phyloP scores from a whole-genome alignment of 352 stramenopile genomes.

The Plasmopara viticola region DNA sequence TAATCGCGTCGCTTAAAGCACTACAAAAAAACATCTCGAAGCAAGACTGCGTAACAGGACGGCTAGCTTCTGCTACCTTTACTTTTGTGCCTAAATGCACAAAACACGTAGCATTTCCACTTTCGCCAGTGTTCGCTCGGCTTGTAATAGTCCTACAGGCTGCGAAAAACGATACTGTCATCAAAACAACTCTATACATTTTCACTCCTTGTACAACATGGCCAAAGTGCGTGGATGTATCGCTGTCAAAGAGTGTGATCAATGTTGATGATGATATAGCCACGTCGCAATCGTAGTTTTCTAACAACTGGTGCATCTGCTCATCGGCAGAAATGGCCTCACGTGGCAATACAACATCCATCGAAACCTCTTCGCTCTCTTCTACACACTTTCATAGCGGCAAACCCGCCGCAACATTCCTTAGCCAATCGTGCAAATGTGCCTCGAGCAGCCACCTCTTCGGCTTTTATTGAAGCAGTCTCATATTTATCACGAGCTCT shows the following conservation, averaged over 20 bases:
- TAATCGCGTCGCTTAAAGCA: too few species aligned
- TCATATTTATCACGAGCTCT: neutral
- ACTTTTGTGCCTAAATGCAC: too few species aligned
- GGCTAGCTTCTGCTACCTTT: too few species aligned
- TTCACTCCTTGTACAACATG: conserved; percentile 13
- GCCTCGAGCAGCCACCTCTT: too few species aligned
- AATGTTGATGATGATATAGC: too few species aligned
- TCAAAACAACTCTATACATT: neutral
- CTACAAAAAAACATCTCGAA: too few species aligned
- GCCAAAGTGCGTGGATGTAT: conserved; percentile 24
- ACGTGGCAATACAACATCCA: conserved; percentile 15
- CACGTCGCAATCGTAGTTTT: too few species aligned
- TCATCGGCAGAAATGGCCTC: conserved; percentile 52
- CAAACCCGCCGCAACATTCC: conserved; percentile 6
- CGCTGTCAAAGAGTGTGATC: too few species aligned
- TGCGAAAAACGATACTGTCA: conserved; percentile 7
- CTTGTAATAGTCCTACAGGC: conserved; percentile 44
- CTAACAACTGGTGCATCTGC: conserved; percentile 51
- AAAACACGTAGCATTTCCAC: conserved; percentile 12
- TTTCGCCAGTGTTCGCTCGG: conserved; percentile 28
- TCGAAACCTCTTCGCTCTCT: conserved; percentile 9
- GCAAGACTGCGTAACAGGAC: too few species aligned
- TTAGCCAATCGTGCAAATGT: conserved; percentile 19
- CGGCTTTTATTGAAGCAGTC: conserved; percentile 14
- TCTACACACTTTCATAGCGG: conserved; percentile 6